Conservation (phyloP, 768 basidiomycete species). For the Russula ochroleuca region DNA sequence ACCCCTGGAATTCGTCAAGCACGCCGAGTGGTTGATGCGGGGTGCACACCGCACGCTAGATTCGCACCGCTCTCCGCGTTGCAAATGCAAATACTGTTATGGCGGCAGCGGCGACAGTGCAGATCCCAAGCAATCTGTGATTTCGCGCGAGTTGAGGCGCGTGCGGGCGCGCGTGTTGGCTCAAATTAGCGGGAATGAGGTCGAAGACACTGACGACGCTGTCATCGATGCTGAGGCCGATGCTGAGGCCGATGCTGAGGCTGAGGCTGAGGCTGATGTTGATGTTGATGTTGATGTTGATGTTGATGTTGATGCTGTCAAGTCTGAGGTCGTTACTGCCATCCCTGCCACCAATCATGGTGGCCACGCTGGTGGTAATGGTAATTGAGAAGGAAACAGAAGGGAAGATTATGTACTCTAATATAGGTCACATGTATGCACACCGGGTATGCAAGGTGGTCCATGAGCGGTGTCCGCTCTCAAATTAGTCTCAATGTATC, state of each 20-base stretch:
- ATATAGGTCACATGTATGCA: background rate
- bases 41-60: conserved; percentile 16
- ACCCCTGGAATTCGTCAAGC: conserved; percentile 19
- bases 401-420: background rate
- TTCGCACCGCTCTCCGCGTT: background rate
- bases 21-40: conserved; percentile 23
- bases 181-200: background rate
- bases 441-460: background rate
- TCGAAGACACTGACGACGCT: background rate
- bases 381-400: background rate
- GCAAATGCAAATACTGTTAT: conserved; percentile 17
- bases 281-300: background rate
- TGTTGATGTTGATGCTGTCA: too few species aligned
- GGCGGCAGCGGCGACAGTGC: too few species aligned
- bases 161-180: background rate
- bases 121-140: background rate
- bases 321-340: too few species aligned
- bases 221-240: background rate
- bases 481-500: background rate
- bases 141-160: conserved; percentile 11
- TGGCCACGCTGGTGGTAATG: background rate
- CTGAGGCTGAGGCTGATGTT: background rate
- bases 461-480: too few species aligned
- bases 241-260: background rate
- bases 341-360: background rate